Percentiles rank a stretch among this genome's conserved stretches.
phyloP scores from a whole-genome alignment of 2,329 filamentous ascomycete genomes.

The Tolypocladium ophioglossoides region DNA sequence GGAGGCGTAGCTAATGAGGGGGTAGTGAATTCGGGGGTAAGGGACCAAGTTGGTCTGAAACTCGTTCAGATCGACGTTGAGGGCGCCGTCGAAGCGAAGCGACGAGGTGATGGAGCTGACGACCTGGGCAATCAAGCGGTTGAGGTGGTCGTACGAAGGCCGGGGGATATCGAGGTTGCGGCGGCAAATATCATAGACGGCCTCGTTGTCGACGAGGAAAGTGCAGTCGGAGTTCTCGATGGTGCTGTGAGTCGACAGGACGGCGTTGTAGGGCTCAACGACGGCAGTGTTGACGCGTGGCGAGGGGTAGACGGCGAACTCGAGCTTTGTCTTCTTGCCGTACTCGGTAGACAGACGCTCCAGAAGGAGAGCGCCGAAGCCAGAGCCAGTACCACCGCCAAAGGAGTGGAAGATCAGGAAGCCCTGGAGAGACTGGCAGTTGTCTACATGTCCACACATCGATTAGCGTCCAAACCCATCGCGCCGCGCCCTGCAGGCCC shows the following conservation, averaged over 20 bases:
- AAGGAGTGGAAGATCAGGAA: conserved; percentile 70
- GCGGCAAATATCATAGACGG: conserved; percentile 65
- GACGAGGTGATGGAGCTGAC: conserved; percentile 67
- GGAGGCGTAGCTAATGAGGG: conserved; percentile 61
- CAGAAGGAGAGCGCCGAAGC: conserved; percentile 60
- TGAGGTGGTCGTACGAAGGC: conserved; percentile 60
- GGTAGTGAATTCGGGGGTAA: conserved; percentile 65
- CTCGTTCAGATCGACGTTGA: conserved; percentile 67
- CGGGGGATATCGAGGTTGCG: conserved; percentile 61
- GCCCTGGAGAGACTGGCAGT: conserved; percentile 62
- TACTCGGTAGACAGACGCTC: conserved; percentile 65
- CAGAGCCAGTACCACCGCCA: conserved; percentile 61
- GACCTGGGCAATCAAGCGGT: conserved; percentile 63
- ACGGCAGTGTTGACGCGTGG: conserved; percentile 60
- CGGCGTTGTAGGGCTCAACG: conserved; percentile 65
- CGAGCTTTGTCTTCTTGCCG: conserved; percentile 68
- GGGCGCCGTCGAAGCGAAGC: conserved; percentile 60
- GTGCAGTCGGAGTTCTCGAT: conserved; percentile 71
- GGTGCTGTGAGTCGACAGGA: conserved; percentile 64
- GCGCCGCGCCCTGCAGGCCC: neutral
- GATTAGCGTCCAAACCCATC: conserved; percentile 3
- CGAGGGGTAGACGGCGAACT: conserved; percentile 63
- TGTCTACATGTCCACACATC: conserved; percentile 35
- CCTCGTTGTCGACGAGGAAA: conserved; percentile 68
- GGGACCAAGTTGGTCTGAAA: conserved; percentile 70